A percentile compares a stretch with the other conserved stretches of the same genome.
Evolutionary conservation across 2,329 filamentous ascomycete genomes (phyloP).

Genomic region (Mariannaea sp.): DNA sequence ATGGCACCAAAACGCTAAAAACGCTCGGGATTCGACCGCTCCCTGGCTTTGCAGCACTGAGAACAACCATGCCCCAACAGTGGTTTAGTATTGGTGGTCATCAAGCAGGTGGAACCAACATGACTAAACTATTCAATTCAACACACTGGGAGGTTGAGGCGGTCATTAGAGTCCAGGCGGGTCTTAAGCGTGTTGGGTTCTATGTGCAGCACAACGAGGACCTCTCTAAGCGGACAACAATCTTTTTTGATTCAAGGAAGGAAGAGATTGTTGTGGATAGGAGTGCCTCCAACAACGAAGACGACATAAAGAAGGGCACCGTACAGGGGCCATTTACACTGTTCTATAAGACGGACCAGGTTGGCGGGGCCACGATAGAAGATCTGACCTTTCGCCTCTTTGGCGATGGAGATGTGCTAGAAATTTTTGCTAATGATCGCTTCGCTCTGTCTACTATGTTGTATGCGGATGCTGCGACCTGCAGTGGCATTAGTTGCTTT

Average conservation of each 20-base stretch:
- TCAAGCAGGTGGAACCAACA: accelerated
- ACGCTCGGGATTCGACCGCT: slow-evolving; percentile 48
- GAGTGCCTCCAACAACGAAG: slow-evolving; percentile 38
- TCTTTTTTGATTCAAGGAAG: slow-evolving; percentile 44
- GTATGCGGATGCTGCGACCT: slow-evolving; percentile 26
- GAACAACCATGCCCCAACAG: slow-evolving; percentile 16
- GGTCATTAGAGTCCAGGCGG: slow-evolving; percentile 22
- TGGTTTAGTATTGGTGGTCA: slow-evolving; percentile 15
- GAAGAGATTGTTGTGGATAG: slow-evolving; percentile 50
- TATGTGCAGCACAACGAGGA: slow-evolving; percentile 38
- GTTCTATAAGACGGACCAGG: slow-evolving; percentile 39
- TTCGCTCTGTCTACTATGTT: slow-evolving; percentile 38
- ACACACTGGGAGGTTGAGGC: slow-evolving; percentile 37
- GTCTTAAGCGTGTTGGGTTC: slow-evolving; percentile 25
- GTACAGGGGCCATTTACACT: slow-evolving; percentile 52
- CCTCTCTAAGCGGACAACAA: slow-evolving; percentile 40
- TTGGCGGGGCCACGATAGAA: slow-evolving; percentile 26
- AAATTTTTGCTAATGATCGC: slow-evolving; percentile 37
- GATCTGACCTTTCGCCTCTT: slow-evolving; percentile 32
- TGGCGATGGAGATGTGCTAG: slow-evolving; percentile 33
- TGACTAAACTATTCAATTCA: neutral
- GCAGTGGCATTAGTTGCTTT: slow-evolving; percentile 35
- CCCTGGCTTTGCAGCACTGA: slow-evolving; percentile 29
- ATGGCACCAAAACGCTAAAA: slow-evolving; percentile 41
- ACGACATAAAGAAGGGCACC: slow-evolving; percentile 42